Percentiles rank a stretch among this genome's conserved stretches.
Evolutionary conservation across 2,329 filamentous ascomycete species (phyloP).

Genomic region (Pyrenochaeta sp.): DNA sequence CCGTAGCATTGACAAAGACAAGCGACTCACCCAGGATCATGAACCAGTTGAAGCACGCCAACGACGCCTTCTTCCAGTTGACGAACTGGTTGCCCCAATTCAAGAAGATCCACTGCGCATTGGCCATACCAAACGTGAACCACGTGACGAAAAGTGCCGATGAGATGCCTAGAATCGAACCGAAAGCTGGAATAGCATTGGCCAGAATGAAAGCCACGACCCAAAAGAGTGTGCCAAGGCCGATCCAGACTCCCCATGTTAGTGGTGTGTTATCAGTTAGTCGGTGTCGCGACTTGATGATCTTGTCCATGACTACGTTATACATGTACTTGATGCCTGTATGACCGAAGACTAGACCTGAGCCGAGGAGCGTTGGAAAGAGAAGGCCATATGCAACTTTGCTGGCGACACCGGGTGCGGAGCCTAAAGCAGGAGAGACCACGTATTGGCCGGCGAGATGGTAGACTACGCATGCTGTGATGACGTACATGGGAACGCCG

Average conservation of each 20-base stretch:
- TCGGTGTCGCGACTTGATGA: not conserved
- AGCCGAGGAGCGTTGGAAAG: conserved; percentile 71
- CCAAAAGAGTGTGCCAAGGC: conserved; percentile 57
- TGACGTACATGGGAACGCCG: conserved; percentile 65
- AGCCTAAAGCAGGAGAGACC: conserved; percentile 68
- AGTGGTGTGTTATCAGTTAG: conserved; percentile 39
- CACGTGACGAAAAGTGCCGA: conserved; percentile 66
- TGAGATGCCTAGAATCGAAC: conserved; percentile 67
- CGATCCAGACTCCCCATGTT: conserved; percentile 46
- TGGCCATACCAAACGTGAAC: conserved; percentile 61
- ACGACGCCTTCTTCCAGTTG: conserved; percentile 21
- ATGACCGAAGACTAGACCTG: conserved; percentile 72
- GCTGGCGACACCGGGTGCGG: conserved; percentile 60
- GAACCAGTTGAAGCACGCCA: conserved; percentile 17
- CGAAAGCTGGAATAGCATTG: conserved; percentile 72
- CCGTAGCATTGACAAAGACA: too few species aligned
- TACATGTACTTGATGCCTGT: conserved; percentile 71
- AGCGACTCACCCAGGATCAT: too few species aligned
- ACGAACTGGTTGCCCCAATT: conserved; percentile 51
- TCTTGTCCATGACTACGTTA: conserved; percentile 62
- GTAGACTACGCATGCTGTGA: conserved; percentile 71
- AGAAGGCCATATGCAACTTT: conserved; percentile 73
- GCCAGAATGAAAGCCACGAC: conserved; percentile 70
- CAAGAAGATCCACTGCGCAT: conserved; percentile 29
- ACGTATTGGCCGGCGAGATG: conserved; percentile 66